Evolutionary conservation across 176 grass and related monocot genomes (phyloP), one percentile per base, ranked within the genome.

Genomic region (Oryza rufipogon): DNA sequence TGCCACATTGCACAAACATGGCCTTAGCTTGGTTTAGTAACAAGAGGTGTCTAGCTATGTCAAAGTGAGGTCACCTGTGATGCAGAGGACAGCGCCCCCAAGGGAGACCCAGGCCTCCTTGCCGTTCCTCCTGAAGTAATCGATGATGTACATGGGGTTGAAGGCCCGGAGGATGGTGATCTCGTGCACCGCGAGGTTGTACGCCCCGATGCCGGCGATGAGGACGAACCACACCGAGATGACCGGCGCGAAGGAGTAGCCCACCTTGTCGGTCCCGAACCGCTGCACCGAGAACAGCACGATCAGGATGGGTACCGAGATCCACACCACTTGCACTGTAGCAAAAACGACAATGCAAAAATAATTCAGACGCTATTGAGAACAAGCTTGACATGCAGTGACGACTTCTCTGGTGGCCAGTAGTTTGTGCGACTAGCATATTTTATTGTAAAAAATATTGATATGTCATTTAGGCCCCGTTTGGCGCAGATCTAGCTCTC

Each of bases 101-200:
- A 94, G 89, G 5, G 92, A 94, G 80, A 90, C 83, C 92, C 92
- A 94, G 10, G 84, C 92, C 15, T 82, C 49, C 70, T 88, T 94
- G 1, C 84, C 77, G 81, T 94, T 91, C 79, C 78, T 90, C 2
- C 38, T 69, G 77, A 94, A 94, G 81, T 91, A 94, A 12, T 82
- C 49, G 0, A 83, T n/a, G 5, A 90, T 90, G 89, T 94, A 90
- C 70, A 25, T 77, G 15, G 92, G 92, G 42, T 88, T 92, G 74
- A 94, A 85, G 19, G 92, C 92, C 7, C 78, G 79, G 15, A 94
- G 79, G 51, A 94, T 68, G 51, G 66, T 34, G 47, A 70, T 16
- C 10, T 94, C 87, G 23, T 94, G 84, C 75, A 47, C 70, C 1
- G 70, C 65, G 34, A 91, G 84, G 81, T 92, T 94, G 83, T 87